Conservation (phyloP, 2,329 filamentous ascomycete genomes). For the Amauroascus niger region DNA sequence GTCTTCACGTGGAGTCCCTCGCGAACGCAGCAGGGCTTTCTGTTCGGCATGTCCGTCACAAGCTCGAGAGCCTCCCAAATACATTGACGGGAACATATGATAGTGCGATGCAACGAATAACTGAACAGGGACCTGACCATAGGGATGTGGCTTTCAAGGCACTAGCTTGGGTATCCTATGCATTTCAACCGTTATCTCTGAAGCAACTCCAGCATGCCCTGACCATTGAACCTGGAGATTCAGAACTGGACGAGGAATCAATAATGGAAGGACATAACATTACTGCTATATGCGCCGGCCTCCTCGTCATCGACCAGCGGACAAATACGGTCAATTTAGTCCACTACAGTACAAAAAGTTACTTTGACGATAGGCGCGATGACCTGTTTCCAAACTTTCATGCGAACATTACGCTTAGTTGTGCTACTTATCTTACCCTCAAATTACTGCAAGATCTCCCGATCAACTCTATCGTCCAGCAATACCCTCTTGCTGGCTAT, state of each 20-base stretch:
- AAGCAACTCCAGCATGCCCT: slow-evolving; percentile 38
- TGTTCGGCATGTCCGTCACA: slow-evolving; percentile 1
- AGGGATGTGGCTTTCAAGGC: slow-evolving; percentile 31
- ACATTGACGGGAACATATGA: slow-evolving; percentile 34
- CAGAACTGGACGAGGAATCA: slow-evolving; percentile 30
- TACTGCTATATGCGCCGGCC: slow-evolving; percentile 25
- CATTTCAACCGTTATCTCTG: slow-evolving; percentile 27
- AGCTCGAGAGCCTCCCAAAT: slow-evolving; percentile 16
- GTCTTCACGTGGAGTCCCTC: slow-evolving; percentile 22
- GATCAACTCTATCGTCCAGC: not conserved
- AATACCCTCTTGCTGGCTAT: slow-evolving; percentile 18
- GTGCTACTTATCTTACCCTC: slow-evolving; percentile 19
- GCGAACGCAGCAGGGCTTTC: not conserved
- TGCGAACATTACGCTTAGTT: slow-evolving; percentile 15
- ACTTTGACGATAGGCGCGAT: slow-evolving; percentile 19
- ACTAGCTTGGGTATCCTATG: slow-evolving; percentile 36
- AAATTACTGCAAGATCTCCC: not conserved
- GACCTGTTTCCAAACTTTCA: slow-evolving; percentile 17
- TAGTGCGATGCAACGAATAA: slow-evolving; percentile 28
- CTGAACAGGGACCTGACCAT: not conserved
- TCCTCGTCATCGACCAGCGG: slow-evolving; percentile 27
- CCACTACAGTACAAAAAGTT: slow-evolving; percentile 29
- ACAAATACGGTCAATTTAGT: slow-evolving; percentile 27
- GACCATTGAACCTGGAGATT: slow-evolving; percentile 26
- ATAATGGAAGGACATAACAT: slow-evolving; percentile 24